Conservation (phyloP, 73 alveolate genomes). For the Stentor coeruleus region DNA sequence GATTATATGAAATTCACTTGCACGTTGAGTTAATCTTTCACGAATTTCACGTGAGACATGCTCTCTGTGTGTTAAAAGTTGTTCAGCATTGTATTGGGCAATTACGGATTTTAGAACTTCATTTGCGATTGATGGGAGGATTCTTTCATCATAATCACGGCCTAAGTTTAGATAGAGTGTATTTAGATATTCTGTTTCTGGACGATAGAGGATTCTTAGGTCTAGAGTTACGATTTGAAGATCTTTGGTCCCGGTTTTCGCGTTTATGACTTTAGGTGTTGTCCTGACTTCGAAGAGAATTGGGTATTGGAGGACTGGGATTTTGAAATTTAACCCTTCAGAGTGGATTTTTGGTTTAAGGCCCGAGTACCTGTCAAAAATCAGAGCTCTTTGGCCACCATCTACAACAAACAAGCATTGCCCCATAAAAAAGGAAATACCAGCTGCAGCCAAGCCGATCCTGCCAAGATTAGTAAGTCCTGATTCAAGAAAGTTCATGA, state of each 20-base stretch:
- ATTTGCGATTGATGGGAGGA: slow-evolving; percentile 77
- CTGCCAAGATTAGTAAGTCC: too few relatives aligned
- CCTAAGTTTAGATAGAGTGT: slow-evolving; percentile 63
- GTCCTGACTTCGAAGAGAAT: slow-evolving; percentile 66
- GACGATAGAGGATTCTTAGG: slow-evolving; percentile 69
- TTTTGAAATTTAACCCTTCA: slow-evolving; percentile 78
- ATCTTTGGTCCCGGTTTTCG: slow-evolving; percentile 85
- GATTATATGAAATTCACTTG: slow-evolving; percentile 67
- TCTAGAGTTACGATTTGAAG: slow-evolving; percentile 68
- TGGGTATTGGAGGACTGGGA: slow-evolving; percentile 65
- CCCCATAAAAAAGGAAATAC: slow-evolving; percentile 38
- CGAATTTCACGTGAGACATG: slow-evolving; percentile 72
- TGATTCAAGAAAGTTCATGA: too few relatives aligned
- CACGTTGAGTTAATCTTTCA: slow-evolving; percentile 64
- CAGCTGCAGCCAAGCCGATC: slow-evolving; percentile 34
- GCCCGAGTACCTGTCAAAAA: slow-evolving; percentile 68
- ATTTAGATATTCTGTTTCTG: slow-evolving; percentile 61
- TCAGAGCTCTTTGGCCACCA: slow-evolving; percentile 80
- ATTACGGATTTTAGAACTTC: slow-evolving; percentile 72
- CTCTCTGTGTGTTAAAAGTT: slow-evolving; percentile 76
- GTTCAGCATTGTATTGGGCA: slow-evolving; percentile 86
- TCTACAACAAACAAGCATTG: slow-evolving; percentile 73
- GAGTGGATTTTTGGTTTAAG: slow-evolving; percentile 54
- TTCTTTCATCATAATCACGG: slow-evolving; percentile 66
- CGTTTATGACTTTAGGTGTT: slow-evolving; percentile 57